Percentiles rank a stretch among this genome's conserved stretches.
Evolutionary conservation across 176 grass and related monocot genomes (phyloP).

Genomic region (Carex parvula): DNA sequence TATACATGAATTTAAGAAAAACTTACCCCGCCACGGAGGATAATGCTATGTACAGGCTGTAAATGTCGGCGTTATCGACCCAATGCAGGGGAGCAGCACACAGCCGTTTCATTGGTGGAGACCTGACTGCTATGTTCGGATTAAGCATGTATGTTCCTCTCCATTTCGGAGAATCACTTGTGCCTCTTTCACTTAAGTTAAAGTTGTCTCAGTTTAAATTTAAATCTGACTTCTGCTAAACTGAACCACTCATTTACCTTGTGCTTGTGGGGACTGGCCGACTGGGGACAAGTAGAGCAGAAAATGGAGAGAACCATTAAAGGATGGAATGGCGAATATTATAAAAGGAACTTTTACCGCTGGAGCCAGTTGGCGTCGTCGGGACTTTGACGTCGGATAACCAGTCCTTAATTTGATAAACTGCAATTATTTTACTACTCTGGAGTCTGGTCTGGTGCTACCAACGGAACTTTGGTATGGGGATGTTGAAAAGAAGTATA

Average conservation of each 20-base stretch:
- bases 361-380: slow-evolving; percentile 31
- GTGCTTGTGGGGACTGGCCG: no score
- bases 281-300: neutral
- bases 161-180: neutral
- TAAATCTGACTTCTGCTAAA: neutral
- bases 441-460: neutral
- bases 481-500: slow-evolving; percentile 16
- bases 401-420: slow-evolving; percentile 13
- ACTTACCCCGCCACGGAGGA: neutral
- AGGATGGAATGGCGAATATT: neutral
- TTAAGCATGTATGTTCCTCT: neutral
- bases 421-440: slow-evolving; percentile 17
- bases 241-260: neutral
- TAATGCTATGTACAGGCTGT: slow-evolving; percentile 3
- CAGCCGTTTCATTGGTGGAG: slow-evolving; percentile 28
- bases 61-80: slow-evolving; percentile 41
- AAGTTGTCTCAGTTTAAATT: neutral
- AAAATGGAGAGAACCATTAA: neutral
- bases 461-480: neutral
- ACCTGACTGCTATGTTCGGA: slow-evolving; percentile 6
- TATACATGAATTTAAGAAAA: no score
- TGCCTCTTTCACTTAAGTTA: neutral
- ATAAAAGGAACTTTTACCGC: neutral
- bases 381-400: slow-evolving; percentile 23
- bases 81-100: slow-evolving; percentile 27